Percentiles rank a stretch among this genome's conserved stretches.
Evolutionary conservation across 2,329 filamentous ascomycete species (phyloP).

Genomic region (Trichoderma citrinoviride): DNA sequence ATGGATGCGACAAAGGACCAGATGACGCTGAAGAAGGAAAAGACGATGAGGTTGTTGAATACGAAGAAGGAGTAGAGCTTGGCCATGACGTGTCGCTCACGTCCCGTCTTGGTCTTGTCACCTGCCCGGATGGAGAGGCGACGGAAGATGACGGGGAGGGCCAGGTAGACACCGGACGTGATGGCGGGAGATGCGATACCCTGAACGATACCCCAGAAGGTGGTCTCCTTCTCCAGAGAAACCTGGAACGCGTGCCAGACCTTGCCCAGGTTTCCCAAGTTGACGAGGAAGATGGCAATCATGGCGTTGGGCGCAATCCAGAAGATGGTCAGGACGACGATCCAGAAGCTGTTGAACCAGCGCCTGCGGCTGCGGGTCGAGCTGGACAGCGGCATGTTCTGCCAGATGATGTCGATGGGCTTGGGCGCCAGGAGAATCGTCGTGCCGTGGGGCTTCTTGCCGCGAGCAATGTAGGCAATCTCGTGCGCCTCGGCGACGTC

Average conservation of each 20-base stretch:
- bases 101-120: conserved; percentile 86
- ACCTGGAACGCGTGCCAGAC: conserved; percentile 75
- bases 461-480: conserved; percentile 77
- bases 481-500: conserved; percentile 83
- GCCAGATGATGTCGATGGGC: conserved; percentile 93
- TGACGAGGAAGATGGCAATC: conserved; percentile 90
- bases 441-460: conserved; percentile 76
- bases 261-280: conserved; percentile 73
- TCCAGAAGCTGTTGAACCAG: conserved; percentile 81
- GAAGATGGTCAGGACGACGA: conserved; percentile 71
- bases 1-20: conserved; percentile 72
- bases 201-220: conserved; percentile 82
- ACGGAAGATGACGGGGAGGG: conserved; percentile 88
- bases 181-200: conserved; percentile 87
- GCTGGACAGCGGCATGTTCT: conserved; percentile 75
- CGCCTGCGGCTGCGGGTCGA: conserved; percentile 67
- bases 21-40: conserved; percentile 83
- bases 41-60: conserved; percentile 94
- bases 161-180: conserved; percentile 81
- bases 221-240: conserved; percentile 60
- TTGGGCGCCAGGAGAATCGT: conserved; percentile 76
- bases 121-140: conserved; percentile 79
- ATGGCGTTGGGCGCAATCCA: conserved; percentile 93
- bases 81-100: conserved; percentile 84
- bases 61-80: conserved; percentile 96